A percentile compares a stretch with the other conserved stretches of the same genome.
Conservation (phyloP, 2,329 filamentous ascomycete genomes). For the Leptographium procerum region DNA sequence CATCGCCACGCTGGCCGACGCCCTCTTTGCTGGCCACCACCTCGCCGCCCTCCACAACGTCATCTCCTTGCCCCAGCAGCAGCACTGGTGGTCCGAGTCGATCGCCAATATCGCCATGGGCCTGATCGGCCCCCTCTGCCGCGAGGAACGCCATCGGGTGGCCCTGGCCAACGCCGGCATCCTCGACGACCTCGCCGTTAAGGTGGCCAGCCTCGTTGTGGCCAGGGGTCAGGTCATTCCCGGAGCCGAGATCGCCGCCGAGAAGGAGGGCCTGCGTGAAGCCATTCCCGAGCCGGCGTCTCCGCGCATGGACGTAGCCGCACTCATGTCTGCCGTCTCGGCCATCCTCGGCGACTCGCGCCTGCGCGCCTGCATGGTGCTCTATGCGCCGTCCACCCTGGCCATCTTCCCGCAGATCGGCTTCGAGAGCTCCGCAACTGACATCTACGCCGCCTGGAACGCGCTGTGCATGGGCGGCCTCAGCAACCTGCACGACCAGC, state of each 20-base stretch:
- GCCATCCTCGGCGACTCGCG: slow-evolving; percentile 70
- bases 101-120: slow-evolving; percentile 35
- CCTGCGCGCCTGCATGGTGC: slow-evolving; percentile 60
- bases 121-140: slow-evolving; percentile 50
- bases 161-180: slow-evolving; percentile 62
- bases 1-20: slow-evolving; percentile 44
- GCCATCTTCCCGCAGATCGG: slow-evolving; percentile 55
- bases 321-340: slow-evolving; percentile 65
- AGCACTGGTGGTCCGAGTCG: slow-evolving; percentile 36
- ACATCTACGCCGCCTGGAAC: slow-evolving; percentile 38
- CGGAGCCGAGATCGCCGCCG: slow-evolving; percentile 43
- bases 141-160: slow-evolving; percentile 57
- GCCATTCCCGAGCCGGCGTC: slow-evolving; percentile 52
- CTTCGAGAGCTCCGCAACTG: slow-evolving; percentile 34
- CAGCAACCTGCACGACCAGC: slow-evolving; percentile 31
- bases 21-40: slow-evolving; percentile 51
- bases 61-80: slow-evolving; percentile 34
- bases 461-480: slow-evolving; percentile 41
- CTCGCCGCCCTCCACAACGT: slow-evolving; percentile 55
- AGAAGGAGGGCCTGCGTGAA: slow-evolving; percentile 41
- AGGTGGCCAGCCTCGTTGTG: slow-evolving; percentile 60
- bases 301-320: slow-evolving; percentile 46
- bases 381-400: slow-evolving; percentile 57
- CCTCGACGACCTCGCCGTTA: slow-evolving; percentile 65
- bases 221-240: slow-evolving; percentile 58